Base-by-base conservation (phyloP, 106 monocot species). In the Dendrobium chrysotoxum region DNA sequence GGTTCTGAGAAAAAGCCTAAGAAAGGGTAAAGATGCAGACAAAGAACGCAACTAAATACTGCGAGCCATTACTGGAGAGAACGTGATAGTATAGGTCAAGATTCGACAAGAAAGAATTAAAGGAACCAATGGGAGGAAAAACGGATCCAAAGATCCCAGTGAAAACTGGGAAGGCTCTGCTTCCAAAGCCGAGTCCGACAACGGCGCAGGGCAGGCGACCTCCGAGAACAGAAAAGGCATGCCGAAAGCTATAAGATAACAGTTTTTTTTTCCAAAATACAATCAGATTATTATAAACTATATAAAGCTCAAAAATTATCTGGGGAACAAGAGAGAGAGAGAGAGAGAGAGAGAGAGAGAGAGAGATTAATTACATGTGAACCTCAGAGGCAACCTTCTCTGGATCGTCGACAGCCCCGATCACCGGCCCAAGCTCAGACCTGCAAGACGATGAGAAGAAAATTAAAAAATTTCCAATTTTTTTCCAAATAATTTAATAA, bases 361-460 rank as follows among this genome's bases (percentile, higher is more conserved):
- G 44, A 8, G 74, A 72, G 26, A 26, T 55, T 4, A 79, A 82
- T 80, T 82, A 91, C 91, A 75, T 81, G 74, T 86, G 82, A 53
- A 88, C 85, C 54, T 91, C 88, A 53, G 91, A 61, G 10, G 75
- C 88, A 30, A 91, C 86, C 64, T 72, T 13, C 75, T 91, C 91
- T 64, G 91, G 91, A 77, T 91, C 88, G 55, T 80, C 88, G 40
- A 88, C 88, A 1, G 83, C 86, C 28, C 88, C 88, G 30, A 67
- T 74, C 9, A 84, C 88, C 53, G 46, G 39, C 20, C 38, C 79
- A 0, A 50, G 61, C 72, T 30, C 79, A 20, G 54, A 16, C 15
- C 81, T 86, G 68, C 8, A 18, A 44, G 7, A 25, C 28, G 44
- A 75, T 47, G 17, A 74, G 18, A 28, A 15, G 25, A 68, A 13